Base-by-base conservation (phyloP, 2,329 filamentous ascomycete genomes). In the Aspergillus uvarum region DNA sequence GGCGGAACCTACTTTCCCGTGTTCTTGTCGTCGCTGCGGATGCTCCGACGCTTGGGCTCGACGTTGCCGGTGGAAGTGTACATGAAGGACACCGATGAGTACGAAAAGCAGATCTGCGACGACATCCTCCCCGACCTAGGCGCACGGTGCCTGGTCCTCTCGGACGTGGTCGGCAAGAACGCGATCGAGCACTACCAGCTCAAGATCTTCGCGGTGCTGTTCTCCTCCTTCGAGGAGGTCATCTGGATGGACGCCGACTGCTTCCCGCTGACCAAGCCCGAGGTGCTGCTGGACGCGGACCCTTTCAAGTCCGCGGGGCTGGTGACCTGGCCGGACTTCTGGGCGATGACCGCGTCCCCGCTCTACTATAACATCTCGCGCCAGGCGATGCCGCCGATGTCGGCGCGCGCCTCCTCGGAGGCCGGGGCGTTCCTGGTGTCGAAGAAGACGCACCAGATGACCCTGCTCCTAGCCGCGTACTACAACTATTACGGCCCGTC, bases 201-300 rank as follows among this genome's bases (percentile, higher is more conserved):
- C 74, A 86, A 87, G 68, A 77, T 82, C 42, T 81, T 86, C 63
- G 77, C 84, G 4, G 79, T 87, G 19, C 74, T 87, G 2, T 82
- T 86, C 62, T 85, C 84, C 1, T 82, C 83, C 4, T 87, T 86
- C 63, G 81, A 85, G 67, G 79, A 85, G 56, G 78, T 85, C 11
- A 75, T 87, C 19, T 85, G 84, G 71, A 80, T 87, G 67, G 85
- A 87, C 66, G 81, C 82, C 58, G 84, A 86, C 66, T 79, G 78
- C 61, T 84, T 85, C 65, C 83, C 84, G 12, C 69, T 80, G 24
- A 73, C 77, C 49, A 74, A 81, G 54, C 80, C 80, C 0, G 73
- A 74, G 24, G 61, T 70, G 4, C 70, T 87, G 14, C 82, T 87
- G 63, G 71, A 78, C n/a, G 73, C 76, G 1, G 79, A 83, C 42